Evolutionary conservation across 73 alveolate species (phyloP), one percentile per base, ranked within the genome.

Genomic region (Tetrahymena elliotti): DNA sequence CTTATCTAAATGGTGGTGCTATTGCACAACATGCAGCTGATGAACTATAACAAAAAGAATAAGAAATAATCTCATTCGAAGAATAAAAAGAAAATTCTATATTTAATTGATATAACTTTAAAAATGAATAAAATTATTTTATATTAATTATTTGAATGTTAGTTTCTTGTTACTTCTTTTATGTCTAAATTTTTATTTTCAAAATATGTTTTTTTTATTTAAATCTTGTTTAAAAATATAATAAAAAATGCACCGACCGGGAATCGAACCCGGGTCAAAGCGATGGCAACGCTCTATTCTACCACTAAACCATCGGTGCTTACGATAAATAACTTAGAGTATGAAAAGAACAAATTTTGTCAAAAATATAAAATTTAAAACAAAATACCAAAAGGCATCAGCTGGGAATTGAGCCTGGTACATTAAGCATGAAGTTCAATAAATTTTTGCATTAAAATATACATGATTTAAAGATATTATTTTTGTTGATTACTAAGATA

Each of bases 191-290:
- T 7, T 38, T 38, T 38, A 10, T 38, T 38, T 7, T 38, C 52
- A 7, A 38, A 10, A 7, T 7, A 10, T 7, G 52, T 10, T 18
- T 47, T 47, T 47, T 47, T 47, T 0, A 47, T 47, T 2, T 47
- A 22, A 4, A 47, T 22, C 20, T 47, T 47, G 6, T 8, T 4
- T 3, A 41, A 54, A 54, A 54, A n/a, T 54, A 31, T 27, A 24
- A 3, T 24, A 68, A 68, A 68, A 68, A 68, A 68, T 68, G 88
- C 88, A 68, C 20, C 88, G 88, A 68, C 88, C 88, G 88, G 88
- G 88, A 68, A 68, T 68, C 88, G 88, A 68, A 68, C 88, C 88
- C 88, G 88, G 88, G 88, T 68, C 88, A 68, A 68, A 68, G 88
- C 88, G 88, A 68, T 68, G 88, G 88, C 88, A 68, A 68, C 88